A percentile compares a stretch with the other conserved stretches of the same genome.
Evolutionary conservation across 768 basidiomycete genomes (phyloP).

Genomic region (Grammothele lineata): DNA sequence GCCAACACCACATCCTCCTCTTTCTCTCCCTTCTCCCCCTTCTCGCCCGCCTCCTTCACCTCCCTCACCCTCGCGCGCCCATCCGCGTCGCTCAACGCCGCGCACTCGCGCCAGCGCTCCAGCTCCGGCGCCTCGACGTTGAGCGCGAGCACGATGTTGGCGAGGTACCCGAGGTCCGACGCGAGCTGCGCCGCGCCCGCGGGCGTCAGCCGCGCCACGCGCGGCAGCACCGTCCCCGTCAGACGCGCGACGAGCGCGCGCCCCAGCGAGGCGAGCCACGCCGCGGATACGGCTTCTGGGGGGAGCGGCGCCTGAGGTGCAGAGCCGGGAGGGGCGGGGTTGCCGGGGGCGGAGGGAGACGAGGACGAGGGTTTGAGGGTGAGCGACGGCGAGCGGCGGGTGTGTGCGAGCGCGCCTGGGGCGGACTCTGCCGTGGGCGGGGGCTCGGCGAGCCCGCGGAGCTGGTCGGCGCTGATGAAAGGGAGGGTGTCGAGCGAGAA

Average conservation of each 20-base stretch:
- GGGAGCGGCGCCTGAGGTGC: conserved; percentile 33
- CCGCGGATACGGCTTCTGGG: conserved; percentile 79
- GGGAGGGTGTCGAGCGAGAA: conserved; percentile 86
- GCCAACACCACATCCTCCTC: conserved; percentile 13
- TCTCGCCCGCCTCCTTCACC: conserved; percentile 1
- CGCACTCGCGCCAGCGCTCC: conserved; percentile 72
- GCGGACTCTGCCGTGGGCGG: conserved; percentile 15
- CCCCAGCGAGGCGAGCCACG: conserved; percentile 91
- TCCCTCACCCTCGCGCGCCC: conserved; percentile 23
- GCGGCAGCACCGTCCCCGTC: conserved; percentile 64
- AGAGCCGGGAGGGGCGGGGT: conserved; percentile 6
- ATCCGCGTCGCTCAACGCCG: conserved; percentile 54
- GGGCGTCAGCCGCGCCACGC: conserved; percentile 55
- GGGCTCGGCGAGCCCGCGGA: conserved; percentile 44
- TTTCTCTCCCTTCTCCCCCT: background rate
- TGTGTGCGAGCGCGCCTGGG: conserved; percentile 10
- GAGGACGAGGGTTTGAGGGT: conserved; percentile 23
- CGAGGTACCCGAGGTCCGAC: conserved; percentile 85
- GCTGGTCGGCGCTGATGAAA: conserved; percentile 53
- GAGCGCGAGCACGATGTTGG: conserved; percentile 85
- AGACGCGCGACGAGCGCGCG: conserved; percentile 74
- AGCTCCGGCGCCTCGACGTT: conserved; percentile 84
- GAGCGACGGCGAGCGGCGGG: conserved; percentile 34
- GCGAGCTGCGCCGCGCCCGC: conserved; percentile 79
- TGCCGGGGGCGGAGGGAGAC: conserved; percentile 1